Percentiles rank a stretch among this genome's conserved stretches.
phyloP scores from a whole-genome alignment of 75 land plant species.

The Sequoiadendron giganteum region DNA sequence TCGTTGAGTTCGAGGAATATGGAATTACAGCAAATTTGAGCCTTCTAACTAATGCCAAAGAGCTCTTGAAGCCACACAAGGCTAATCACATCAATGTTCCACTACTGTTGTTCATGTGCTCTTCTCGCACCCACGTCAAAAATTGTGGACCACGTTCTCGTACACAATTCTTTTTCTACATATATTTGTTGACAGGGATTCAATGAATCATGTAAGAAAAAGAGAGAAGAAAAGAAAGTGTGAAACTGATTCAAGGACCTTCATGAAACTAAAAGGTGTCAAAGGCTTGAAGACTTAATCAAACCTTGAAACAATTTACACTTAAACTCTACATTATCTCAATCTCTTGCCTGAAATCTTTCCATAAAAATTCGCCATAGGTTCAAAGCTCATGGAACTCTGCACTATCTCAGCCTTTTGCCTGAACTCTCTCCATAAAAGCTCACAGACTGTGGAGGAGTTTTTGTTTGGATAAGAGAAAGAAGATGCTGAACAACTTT shows the following conservation, averaged over 20 bases:
- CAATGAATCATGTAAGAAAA: background rate
- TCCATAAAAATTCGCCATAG: background rate
- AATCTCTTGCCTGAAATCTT: background rate
- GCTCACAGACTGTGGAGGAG: background rate
- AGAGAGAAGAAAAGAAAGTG: background rate
- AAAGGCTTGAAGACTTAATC: background rate
- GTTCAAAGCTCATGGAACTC: background rate
- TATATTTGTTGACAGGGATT: background rate
- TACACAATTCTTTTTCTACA: background rate
- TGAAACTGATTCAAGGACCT: background rate
- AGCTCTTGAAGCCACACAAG: background rate
- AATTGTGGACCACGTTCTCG: background rate
- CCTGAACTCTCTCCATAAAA: background rate
- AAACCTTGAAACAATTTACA: background rate
- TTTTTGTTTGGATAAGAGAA: background rate
- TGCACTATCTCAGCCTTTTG: background rate
- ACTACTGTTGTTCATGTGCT: background rate
- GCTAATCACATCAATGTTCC: no score
- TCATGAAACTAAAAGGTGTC: background rate
- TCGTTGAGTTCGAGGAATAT: background rate
- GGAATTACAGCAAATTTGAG: background rate
- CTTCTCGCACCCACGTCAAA: background rate
- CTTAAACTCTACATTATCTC: background rate
- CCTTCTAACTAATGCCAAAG: background rate
- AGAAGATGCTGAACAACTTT: slow-evolving; percentile 1